Evolutionary conservation across 495 filamentous ascomycete species (phyloP), one percentile per base, ranked within the genome.

Genomic region (Hyphodiscus hymeniophilus): DNA sequence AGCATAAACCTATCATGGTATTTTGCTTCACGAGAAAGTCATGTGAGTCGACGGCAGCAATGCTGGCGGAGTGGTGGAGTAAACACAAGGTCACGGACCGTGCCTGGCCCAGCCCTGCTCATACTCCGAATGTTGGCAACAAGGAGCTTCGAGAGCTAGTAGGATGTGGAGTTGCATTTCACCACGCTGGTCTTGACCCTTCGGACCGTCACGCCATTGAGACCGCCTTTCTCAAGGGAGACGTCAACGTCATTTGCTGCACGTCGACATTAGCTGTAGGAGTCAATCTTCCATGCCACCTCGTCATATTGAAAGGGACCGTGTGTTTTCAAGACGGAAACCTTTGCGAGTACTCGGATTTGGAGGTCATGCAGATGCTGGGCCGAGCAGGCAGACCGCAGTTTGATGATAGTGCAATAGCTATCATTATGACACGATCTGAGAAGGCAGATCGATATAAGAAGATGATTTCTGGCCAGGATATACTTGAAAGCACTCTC

Each of bases 301-400:
- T 95, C 0, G 90, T 94, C 3, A 80, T 98, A 7, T 81, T 98
- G 44, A 98, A 97, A 62, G 89, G 89, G 23, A 96, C 91, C 0
- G 76, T 84, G 17, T 71, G 76, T 3, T 98, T 80, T 64, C 72
- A 77, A 33, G 77, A 83, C 41, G 33, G 48, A 8, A 64, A 75
- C 47, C 61, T 76, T 16, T 75, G 81, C 42, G 89, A 98, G 60
- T 95, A 92, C 54, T 80, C 86, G 0, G 90, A 96, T 60, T 68
- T 98, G 15, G 92, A 98, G 55, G 77, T 98, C 50, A 96, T 95
- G 87, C 92, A 98, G 60, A 98, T 98, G 92, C 75, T 97, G 23
- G 92, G 92, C 18, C 82, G 92, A 41, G 91, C 92, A 30, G 92
- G 92, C 0, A 74, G 92, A 3, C 92, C 92, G 2, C 92, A 98